Evolutionary conservation across 2,329 filamentous ascomycete species (phyloP), one percentile per base, ranked within the genome.

Genomic region (Bipolaris bicolor): DNA sequence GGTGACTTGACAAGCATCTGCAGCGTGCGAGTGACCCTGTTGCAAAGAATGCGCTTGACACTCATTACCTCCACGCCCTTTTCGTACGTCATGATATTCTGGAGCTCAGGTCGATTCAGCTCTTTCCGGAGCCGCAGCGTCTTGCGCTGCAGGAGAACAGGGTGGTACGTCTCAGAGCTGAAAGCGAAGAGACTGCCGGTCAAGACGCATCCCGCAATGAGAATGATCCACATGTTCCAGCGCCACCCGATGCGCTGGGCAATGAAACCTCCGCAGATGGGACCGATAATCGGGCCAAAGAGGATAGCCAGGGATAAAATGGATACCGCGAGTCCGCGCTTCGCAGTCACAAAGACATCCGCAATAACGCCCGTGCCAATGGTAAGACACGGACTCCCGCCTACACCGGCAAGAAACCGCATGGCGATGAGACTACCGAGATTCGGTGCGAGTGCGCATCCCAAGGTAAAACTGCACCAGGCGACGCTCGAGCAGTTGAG

Each of bases 101-200:
- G 81, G 31, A 81, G 76, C 37, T 82, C 79, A 4, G 78, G 78
- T 2, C 83, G 76, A 7, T 73, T 65, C 31, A 76, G 65, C 9
- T 83, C 78, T 55, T 79, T 81, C 9, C 77, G 70, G 7, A 76
- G 60, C 34, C 81, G 81, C 0, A 83, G 84, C 0, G 90, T 78
- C 88, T 76, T 76, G 68, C 89, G 89, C 34, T 79, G 71, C 7
- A 85, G 68, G 1, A 86, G 68, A 4, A 79, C 67, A 0, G 78
- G 74, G 3, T 77, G 77, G 64, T 84, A 83, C 0, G 81, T 83
- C 61, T 85, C 83, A 11, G 70, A 66, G 63, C 79, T 70, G 58
- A 79, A 70, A 39, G 80, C 52, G 49, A 82, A 61, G 3, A 76
- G 66, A 6, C 70, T 65, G 16, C 31, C 33, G 1, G 69, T 71